Evolutionary conservation across 257 asterid species (phyloP).

Genomic region (Solanum okadae): DNA sequence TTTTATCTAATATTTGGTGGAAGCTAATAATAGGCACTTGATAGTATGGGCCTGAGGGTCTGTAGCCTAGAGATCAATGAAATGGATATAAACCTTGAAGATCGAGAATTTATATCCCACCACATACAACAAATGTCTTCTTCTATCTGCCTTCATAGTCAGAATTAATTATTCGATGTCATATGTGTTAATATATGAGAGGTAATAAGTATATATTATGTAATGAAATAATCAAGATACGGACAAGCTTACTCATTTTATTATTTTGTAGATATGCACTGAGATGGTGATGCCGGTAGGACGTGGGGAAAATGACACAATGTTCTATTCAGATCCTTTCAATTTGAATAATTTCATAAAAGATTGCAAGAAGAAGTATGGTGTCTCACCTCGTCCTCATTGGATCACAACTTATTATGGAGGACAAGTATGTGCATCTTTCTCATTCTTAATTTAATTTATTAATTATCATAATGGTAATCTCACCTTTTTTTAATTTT

Average conservation of each 20-base stretch:
- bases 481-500: neutral
- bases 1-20: neutral
- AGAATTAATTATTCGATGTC: neutral
- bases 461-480: neutral
- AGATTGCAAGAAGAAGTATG: slow-evolving; percentile 10
- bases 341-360: neutral
- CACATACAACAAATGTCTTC: neutral
- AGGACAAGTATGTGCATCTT: slow-evolving; percentile 20
- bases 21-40: neutral
- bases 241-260: neutral
- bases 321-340: slow-evolving; percentile 27
- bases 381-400: slow-evolving; percentile 33
- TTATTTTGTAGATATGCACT: slow-evolving; percentile 21
- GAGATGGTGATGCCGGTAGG: slow-evolving; percentile 38
- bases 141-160: neutral
- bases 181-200: too few relatives aligned
- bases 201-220: neutral
- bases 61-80: neutral
- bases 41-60: neutral
- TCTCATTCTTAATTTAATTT: neutral
- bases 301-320: slow-evolving; percentile 16
- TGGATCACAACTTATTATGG: slow-evolving; percentile 44
- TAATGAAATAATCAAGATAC: neutral
- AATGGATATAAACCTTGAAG: neutral
- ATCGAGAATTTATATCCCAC: neutral